Percentiles rank a stretch among this genome's conserved stretches.
These are phyloP conservation scores for Coelastrella sp. DNA, from an alignment of 139 green algal species.

Conservation along the genomic window DNA sequence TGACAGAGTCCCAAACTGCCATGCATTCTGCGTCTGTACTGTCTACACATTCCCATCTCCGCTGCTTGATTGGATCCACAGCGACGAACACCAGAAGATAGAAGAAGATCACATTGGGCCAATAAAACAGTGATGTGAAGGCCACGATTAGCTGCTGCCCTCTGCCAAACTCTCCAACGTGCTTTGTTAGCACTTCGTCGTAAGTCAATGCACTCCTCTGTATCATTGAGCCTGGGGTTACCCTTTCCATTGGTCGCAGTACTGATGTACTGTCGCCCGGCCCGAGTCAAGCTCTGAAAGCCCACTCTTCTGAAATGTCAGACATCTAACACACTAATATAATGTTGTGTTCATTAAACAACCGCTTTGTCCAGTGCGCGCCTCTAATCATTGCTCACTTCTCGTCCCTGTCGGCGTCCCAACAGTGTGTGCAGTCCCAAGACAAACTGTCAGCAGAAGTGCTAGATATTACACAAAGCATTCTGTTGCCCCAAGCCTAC, in stretches of 20 bases:
- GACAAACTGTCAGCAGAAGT: too few species aligned
- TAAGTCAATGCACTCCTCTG: neutral
- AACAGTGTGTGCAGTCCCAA: too few species aligned
- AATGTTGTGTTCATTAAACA: too few species aligned
- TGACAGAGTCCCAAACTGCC: neutral
- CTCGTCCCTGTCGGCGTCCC: too few species aligned
- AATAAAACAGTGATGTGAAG: neutral
- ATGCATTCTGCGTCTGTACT: slow-evolving; percentile 3
- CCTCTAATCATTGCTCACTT: too few species aligned
- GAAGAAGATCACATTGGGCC: neutral
- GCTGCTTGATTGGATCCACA: slow-evolving; percentile 24
- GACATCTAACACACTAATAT: too few species aligned
- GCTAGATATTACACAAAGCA: too few species aligned
- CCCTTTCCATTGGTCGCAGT: neutral
- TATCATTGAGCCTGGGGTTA: neutral
- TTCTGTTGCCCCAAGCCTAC: too few species aligned
- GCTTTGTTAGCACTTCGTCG: slow-evolving; percentile 11
- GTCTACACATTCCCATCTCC: slow-evolving; percentile 14
- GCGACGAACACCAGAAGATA: slow-evolving; percentile 20
- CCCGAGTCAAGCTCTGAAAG: too few species aligned
- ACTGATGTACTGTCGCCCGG: neutral
- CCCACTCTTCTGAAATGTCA: too few species aligned
- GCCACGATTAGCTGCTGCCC: neutral
- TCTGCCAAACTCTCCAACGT: slow-evolving; percentile 20
- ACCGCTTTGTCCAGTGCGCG: too few species aligned